A percentile compares a stretch with the other conserved stretches of the same genome.
Conservation (phyloP, 108 stramenopile genomes). For the Cyclotella distinguenda region DNA sequence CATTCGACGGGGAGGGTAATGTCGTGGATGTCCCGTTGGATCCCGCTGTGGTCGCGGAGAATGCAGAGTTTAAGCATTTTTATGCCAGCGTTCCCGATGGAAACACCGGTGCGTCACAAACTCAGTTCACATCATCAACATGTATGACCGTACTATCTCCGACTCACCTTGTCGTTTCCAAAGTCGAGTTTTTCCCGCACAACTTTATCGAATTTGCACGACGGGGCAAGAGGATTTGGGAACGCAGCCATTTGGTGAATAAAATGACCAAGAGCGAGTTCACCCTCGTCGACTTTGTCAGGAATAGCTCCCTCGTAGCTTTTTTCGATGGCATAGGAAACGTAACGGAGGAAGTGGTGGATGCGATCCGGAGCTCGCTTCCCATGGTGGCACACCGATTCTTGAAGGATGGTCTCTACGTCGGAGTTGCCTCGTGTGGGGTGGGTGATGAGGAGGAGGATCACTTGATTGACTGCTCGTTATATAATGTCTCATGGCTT, state of each 20-base stretch:
- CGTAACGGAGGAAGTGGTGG: slow-evolving; percentile 28
- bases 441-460: slow-evolving; percentile 39
- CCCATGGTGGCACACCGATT: slow-evolving; percentile 43
- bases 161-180: background rate
- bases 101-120: background rate
- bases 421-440: slow-evolving; percentile 43
- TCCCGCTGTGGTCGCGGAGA: slow-evolving; percentile 24
- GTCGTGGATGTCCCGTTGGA: slow-evolving; percentile 23
- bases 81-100: slow-evolving; percentile 45
- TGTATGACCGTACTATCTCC: background rate
- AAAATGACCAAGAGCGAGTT: slow-evolving; percentile 40
- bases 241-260: slow-evolving; percentile 32
- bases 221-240: slow-evolving; percentile 35
- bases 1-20: slow-evolving; percentile 24
- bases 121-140: too few relatives aligned
- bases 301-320: slow-evolving; percentile 37
- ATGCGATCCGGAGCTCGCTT: slow-evolving; percentile 32
- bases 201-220: slow-evolving; percentile 42
- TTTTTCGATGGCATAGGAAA: slow-evolving; percentile 42
- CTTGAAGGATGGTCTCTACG: slow-evolving; percentile 27
- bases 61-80: slow-evolving; percentile 48
- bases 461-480: slow-evolving; percentile 34
- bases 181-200: slow-evolving; percentile 19
- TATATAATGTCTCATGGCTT: slow-evolving; percentile 41
- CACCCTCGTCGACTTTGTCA: slow-evolving; percentile 5